Percentiles rank a stretch among this genome's conserved stretches.
Conservation (phyloP, 1,284 basidiomycete species). For the Melampsora occidentalis region DNA sequence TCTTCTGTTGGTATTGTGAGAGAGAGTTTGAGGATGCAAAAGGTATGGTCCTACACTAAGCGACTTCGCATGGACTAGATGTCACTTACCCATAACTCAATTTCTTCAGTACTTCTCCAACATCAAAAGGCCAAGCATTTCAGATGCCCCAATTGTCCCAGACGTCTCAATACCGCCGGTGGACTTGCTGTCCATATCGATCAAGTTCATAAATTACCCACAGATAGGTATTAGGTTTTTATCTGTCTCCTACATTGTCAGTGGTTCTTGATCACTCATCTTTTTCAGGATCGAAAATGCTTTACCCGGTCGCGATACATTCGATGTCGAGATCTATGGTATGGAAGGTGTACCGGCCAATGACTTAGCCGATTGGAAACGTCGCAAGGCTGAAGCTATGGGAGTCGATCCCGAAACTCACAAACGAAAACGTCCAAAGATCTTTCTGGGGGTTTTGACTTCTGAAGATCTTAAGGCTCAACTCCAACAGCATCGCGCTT, state of each 20-base stretch:
- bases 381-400: conserved; percentile 84
- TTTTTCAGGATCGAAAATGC: conserved; percentile 83
- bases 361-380: conserved; percentile 90
- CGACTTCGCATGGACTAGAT: conserved; percentile 3
- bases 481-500: conserved; percentile 80
- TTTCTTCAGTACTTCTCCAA: conserved; percentile 78
- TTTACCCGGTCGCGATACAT: conserved; percentile 89
- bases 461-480: conserved; percentile 75
- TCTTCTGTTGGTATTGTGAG: conserved; percentile 91
- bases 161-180: conserved; percentile 92
- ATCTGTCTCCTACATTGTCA: neutral
- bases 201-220: conserved; percentile 96
- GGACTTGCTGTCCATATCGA: conserved; percentile 98
- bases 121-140: conserved; percentile 99
- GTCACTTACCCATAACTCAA: conserved; percentile 27
- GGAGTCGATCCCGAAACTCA: conserved; percentile 75
- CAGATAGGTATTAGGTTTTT: conserved; percentile 71
- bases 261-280: neutral
- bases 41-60: conserved; percentile 58
- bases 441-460: conserved; percentile 71
- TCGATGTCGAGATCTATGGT: conserved; percentile 98
- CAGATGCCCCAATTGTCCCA: conserved; percentile 92
- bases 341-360: conserved; percentile 97
- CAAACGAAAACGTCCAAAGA: conserved; percentile 70
- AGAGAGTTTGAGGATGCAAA: conserved; percentile 97